phyloP scores from a whole-genome alignment of 495 filamentous ascomycete genomes.

The Talaromyces liani region DNA sequence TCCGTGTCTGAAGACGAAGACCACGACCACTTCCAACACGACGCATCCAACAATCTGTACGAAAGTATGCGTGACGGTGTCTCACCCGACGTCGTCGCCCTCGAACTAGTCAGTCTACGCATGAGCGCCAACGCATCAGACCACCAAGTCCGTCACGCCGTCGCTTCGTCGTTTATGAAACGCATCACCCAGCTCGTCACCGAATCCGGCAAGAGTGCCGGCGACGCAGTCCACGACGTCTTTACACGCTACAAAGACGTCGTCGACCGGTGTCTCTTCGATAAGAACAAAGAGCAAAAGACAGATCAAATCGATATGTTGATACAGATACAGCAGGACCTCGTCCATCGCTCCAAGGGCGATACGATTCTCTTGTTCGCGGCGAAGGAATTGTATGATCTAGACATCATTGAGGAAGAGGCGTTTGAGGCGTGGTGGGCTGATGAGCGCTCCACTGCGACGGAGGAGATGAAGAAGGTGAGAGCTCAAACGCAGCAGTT shows the following conservation, averaged over 20 bases:
- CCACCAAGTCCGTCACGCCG: constrained; percentile 74
- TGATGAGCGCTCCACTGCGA: constrained; percentile 54
- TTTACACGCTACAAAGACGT: constrained; percentile 49
- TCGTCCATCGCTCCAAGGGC: constrained; percentile 49
- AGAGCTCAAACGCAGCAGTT: constrained; percentile 67
- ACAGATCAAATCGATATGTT: constrained; percentile 80
- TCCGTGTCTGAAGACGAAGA: constrained; percentile 53
- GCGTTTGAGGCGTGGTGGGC: constrained; percentile 86
- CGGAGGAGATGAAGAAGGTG: constrained; percentile 60
- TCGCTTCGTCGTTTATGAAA: constrained; percentile 77
- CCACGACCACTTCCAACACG: constrained; percentile 71
- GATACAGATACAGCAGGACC: constrained; percentile 71
- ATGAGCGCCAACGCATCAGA: constrained; percentile 87
- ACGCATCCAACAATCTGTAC: constrained; percentile 76
- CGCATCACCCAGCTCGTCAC: constrained; percentile 68
- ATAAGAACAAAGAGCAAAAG: constrained; percentile 49
- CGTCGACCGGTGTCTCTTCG: constrained; percentile 51
- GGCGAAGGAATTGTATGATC: constrained; percentile 71
- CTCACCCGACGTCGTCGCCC: constrained; percentile 74
- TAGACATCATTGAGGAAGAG: constrained; percentile 85
- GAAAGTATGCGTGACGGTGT: constrained; percentile 69
- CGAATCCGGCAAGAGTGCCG: constrained; percentile 42
- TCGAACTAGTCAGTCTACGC: constrained; percentile 84
- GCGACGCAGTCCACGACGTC: constrained; percentile 58
- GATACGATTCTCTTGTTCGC: constrained; percentile 66